Conservation (phyloP, 352 stramenopile species). For the Pythium folliculosum region DNA sequence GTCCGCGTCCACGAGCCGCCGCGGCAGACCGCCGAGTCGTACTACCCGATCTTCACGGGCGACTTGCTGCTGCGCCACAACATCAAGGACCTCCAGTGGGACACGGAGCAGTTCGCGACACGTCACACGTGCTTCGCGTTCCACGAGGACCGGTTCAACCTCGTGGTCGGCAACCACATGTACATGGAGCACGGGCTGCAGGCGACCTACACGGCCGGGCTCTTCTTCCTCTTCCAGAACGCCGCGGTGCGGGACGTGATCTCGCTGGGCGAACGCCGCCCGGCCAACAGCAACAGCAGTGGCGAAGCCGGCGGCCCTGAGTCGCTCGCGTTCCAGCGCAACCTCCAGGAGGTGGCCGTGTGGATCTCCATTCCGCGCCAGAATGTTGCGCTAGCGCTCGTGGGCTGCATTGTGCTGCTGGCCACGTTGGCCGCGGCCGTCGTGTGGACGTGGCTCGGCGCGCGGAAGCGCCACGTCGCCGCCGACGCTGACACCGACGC, state of each 20-base stretch:
- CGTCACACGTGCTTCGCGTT: neutral
- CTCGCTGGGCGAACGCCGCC: neutral
- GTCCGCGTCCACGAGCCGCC: slow-evolving; percentile 6
- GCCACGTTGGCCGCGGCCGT: neutral
- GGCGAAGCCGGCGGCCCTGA: no score
- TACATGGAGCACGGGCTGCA: slow-evolving; percentile 11
- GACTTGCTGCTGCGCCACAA: slow-evolving; percentile 12
- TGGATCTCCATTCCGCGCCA: slow-evolving; percentile 1
- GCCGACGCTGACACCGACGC: neutral
- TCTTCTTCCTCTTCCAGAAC: slow-evolving; percentile 17
- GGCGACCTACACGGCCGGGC: slow-evolving; percentile 7
- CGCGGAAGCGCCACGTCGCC: neutral
- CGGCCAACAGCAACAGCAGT: no score
- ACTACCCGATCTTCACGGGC: neutral
- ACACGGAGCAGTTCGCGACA: neutral
- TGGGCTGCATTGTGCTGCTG: neutral
- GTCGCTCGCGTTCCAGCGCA: slow-evolving; percentile 1
- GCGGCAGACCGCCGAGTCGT: neutral
- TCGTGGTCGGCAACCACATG: slow-evolving; percentile 11
- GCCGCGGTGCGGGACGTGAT: neutral
- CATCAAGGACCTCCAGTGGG: slow-evolving; percentile 2
- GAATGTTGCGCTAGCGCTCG: neutral
- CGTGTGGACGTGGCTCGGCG: neutral
- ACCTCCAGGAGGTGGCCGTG: neutral
- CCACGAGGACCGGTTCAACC: slow-evolving; percentile 2